Conservation (phyloP, 2,329 filamentous ascomycete genomes). For the Arachnopeziza araneosa region DNA sequence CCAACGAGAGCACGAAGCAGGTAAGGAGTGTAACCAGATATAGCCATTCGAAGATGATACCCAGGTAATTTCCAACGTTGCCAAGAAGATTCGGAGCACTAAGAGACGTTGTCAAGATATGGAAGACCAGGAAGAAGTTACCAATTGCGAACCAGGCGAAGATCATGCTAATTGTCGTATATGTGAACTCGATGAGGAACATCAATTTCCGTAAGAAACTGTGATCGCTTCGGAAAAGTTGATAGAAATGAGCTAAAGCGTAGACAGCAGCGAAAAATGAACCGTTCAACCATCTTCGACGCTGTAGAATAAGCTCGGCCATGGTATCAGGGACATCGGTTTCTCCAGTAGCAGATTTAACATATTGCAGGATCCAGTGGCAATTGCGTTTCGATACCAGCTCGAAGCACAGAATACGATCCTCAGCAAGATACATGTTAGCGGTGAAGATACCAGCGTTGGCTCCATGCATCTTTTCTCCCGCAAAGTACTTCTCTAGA, state of each 20-base stretch:
- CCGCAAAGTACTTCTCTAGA: constrained; percentile 92
- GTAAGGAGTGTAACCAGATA: constrained; percentile 89
- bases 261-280: constrained; percentile 98
- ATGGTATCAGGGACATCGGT: constrained; percentile 95
- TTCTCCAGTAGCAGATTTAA: constrained; percentile 95
- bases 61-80: constrained; percentile 70
- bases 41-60: constrained; percentile 91
- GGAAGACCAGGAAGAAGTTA: constrained; percentile 99
- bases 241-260: constrained; percentile 88
- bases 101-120: constrained; percentile 86
- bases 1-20: constrained; percentile 90
- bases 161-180: constrained; percentile 94
- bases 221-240: constrained; percentile 92
- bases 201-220: constrained; percentile 80
- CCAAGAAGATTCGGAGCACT: constrained; percentile 65
- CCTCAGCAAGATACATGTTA: constrained; percentile 98
- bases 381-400: constrained; percentile 96
- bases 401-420: constrained; percentile 98
- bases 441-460: constrained; percentile 96
- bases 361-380: constrained; percentile 95
- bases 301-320: constrained; percentile 90
- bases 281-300: constrained; percentile 95
- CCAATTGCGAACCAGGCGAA: constrained; percentile 98
- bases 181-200: constrained; percentile 88
- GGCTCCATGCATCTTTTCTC: constrained; percentile 84